phyloP scores from a whole-genome alignment of 495 filamentous ascomycete genomes.

The Aspergillus steynii region DNA sequence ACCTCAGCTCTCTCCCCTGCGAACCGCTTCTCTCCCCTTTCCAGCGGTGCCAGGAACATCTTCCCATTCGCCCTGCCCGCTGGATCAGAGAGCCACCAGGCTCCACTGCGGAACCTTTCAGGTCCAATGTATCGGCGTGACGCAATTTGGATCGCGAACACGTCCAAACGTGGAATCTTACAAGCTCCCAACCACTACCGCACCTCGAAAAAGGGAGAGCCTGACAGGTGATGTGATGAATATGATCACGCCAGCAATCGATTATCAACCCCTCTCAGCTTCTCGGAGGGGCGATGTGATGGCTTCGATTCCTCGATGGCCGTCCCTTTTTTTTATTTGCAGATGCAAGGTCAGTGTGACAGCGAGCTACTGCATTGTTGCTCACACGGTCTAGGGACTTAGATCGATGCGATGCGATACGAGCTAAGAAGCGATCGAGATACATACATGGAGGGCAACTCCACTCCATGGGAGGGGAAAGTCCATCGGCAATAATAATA shows the following conservation, averaged over 20 bases:
- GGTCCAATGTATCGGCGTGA: neutral
- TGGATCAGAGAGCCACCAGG: neutral
- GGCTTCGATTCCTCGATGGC: no score
- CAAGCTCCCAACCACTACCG: neutral
- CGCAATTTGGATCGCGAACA: constrained; percentile 8
- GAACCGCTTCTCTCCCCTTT: constrained; percentile 13
- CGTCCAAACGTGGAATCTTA: neutral
- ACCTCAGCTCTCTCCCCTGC: neutral
- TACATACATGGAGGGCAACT: neutral
- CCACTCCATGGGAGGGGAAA: neutral
- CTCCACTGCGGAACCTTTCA: constrained; percentile 14
- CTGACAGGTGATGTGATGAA: neutral
- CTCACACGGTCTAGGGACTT: neutral
- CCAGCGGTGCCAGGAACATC: constrained; percentile 14
- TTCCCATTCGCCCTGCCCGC: constrained; percentile 15
- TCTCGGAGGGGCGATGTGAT: neutral
- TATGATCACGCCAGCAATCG: neutral
- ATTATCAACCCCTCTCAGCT: neutral
- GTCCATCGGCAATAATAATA: neutral
- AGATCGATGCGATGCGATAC: neutral
- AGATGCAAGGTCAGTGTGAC: constrained; percentile 6
- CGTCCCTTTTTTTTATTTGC: neutral
- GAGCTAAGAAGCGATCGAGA: no score
- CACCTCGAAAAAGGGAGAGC: neutral
- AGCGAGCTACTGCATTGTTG: constrained; percentile 7